Base-by-base conservation (phyloP, 371 early-diverging fungal genomes). In the Mortierella polycephala region DNA sequence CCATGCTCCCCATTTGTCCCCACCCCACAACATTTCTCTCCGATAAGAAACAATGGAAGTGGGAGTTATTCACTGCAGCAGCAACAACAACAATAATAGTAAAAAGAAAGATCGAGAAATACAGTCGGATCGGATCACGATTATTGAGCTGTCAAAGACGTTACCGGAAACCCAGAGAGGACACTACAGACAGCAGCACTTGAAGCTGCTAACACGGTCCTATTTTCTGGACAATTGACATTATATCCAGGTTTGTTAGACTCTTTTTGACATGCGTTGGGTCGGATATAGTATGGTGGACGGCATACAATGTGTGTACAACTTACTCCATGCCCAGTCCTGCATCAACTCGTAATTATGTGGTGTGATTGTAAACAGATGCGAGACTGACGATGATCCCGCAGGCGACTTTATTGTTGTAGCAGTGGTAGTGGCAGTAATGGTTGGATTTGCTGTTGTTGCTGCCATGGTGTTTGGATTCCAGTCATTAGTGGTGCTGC, bases 161-260 rank as follows among this genome's bases (percentile, higher is more conserved):
- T 64, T 64, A 89, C 88, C 40, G 90, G 90, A 72, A 87, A 90
- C 1, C 90, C 90, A 57, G 87, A 85, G 40, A 87, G 58, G 1
- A 90, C 90, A 60, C 88, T 85, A 13, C 82, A 82, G 18, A 86
- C 83, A 6, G 89, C 90, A n/a, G 89, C 90, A 66, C 85, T 81
- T 10, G 88, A 88, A 23, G 90, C 90, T n/a, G 89, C 90, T 49
- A 87, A 59, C 10, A 87, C 83, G 3, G 90, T 90, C 62, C 89
- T 84, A 62, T 90, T 84, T 2, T 82, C 90, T 88, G 57, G 20
- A 23, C 40, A 62, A 14, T 23, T 30, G 30, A 30, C 30, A 30
- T 30, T 4, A 30, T 30, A 30, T 30, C 30, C 30, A 30, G 30
- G 30, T 30, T 30, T 30, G 30, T 30, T 30, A 30, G 30, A 30